Evolutionary conservation across 257 asterid genomes (phyloP).

Genomic region (Verbascum thapsus): DNA sequence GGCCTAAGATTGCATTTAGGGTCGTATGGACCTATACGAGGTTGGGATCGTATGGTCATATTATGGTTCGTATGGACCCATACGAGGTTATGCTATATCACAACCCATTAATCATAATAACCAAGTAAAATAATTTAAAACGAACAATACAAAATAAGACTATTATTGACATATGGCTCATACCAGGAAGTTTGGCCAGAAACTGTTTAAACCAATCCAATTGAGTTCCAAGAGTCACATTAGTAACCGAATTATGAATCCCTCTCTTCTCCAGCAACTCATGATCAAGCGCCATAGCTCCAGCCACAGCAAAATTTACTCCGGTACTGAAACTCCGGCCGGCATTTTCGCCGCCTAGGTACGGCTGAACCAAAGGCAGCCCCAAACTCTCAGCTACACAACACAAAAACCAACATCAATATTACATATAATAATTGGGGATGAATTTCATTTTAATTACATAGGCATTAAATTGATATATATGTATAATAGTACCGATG

Average conservation of each 20-base stretch:
- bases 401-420: neutral
- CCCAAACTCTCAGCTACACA: constrained; percentile 38
- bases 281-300: constrained; percentile 41
- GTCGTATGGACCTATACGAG: too few relatives aligned
- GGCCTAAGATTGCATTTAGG: too few relatives aligned
- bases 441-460: too few relatives aligned
- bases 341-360: neutral
- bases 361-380: constrained; percentile 44
- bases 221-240: constrained; percentile 32
- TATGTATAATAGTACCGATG: too few relatives aligned
- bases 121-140: too few relatives aligned
- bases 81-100: too few relatives aligned
- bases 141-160: too few relatives aligned
- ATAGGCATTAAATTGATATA: too few relatives aligned
- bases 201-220: constrained; percentile 11
- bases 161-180: neutral
- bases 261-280: constrained; percentile 32
- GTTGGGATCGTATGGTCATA: too few relatives aligned
- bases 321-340: constrained; percentile 27
- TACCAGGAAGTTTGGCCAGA: neutral
- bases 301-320: constrained; percentile 53
- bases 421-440: too few relatives aligned
- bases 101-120: too few relatives aligned
- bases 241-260: constrained; percentile 25
- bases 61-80: too few relatives aligned